Evolutionary conservation across 345 rosid species (phyloP), one percentile per base, ranked within the genome.

Genomic region (Gynandropsis gynandra): DNA sequence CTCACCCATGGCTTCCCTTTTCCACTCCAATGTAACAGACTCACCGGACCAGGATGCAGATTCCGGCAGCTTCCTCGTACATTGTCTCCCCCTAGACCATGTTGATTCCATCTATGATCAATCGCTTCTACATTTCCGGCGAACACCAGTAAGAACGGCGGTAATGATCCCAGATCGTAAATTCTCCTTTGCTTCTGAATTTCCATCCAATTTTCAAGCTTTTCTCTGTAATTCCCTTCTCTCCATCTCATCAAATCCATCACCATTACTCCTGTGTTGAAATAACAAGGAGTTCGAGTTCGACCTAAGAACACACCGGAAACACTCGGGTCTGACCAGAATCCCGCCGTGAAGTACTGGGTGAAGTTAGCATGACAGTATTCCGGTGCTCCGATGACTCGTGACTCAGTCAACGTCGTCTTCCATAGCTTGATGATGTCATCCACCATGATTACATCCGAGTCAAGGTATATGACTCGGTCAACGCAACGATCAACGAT

Each of bases 181-280:
- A 92, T 92, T 67, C 98, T 71, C 50, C 56, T 61, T 15, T 68
- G 73, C 67, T 70, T 78, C 75, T 92, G 98, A 7, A 83, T 40
- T 57, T 78, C 83, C 98, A 92, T 92, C 98, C 98, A 92, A 8
- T 58, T 52, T 64, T 87, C 98, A 0, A 92, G 65, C 69, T 76
- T 74, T 56, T 42, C 72, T 59, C 88, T 65, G 75, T 74, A 87
- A 15, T 78, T 73, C 10, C 98, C 95, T 32, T 66, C 77, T 41
- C 97, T 78, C 98, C 98, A 92, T 29, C 72, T 69, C 29, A 58
- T 72, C 77, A 92, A 64, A 54, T 92, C 98, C 84, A 87, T 92
- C 52, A 92, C 95, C 98, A 92, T 87, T 40, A 87, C 98, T 13
- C 98, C 98, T 0, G 98, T 92, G 70, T 92, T 92, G 74, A 92